Percentiles rank a stretch among this genome's conserved stretches.
phyloP scores from a whole-genome alignment of 495 filamentous ascomycete species.

The Podospora conica region DNA sequence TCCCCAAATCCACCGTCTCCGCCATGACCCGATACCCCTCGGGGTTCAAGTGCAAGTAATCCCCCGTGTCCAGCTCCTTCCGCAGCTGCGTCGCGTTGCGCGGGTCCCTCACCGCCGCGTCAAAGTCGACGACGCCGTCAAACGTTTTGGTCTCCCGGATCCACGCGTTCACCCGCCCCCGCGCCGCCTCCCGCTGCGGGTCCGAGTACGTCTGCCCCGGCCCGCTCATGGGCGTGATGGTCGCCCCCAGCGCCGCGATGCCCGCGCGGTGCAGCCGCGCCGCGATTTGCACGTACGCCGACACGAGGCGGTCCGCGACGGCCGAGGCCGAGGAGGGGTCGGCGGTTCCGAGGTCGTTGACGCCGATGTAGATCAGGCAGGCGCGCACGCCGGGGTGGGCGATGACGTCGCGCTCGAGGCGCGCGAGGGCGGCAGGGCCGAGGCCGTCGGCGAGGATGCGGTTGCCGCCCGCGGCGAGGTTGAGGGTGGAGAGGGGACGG shows the following conservation, averaged over 20 bases:
- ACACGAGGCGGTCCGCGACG: conserved; percentile 45
- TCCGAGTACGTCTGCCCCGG: conserved; percentile 40
- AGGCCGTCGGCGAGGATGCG: conserved; percentile 52
- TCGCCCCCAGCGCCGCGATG: conserved; percentile 51
- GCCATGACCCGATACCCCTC: conserved; percentile 54
- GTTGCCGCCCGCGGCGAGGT: conserved; percentile 66
- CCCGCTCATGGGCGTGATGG: conserved; percentile 56
- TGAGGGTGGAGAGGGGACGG: conserved; percentile 43
- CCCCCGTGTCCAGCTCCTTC: conserved; percentile 50
- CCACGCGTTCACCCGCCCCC: conserved; percentile 54
- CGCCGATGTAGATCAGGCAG: conserved; percentile 57
- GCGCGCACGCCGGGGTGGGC: conserved; percentile 47
- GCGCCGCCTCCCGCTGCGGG: conserved; percentile 43
- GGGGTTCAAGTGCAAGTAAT: conserved; percentile 58
- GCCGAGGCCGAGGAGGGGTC: conserved; percentile 21
- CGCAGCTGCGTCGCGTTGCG: conserved; percentile 37
- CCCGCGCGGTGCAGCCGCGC: conserved; percentile 45
- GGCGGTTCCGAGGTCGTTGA: conserved; percentile 58
- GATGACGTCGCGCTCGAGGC: conserved; percentile 56
- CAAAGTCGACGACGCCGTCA: conserved; percentile 61
- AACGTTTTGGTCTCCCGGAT: conserved; percentile 52
- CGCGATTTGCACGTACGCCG: conserved; percentile 52
- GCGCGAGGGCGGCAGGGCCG: conserved; percentile 52
- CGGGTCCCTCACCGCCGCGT: conserved; percentile 45
- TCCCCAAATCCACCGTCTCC: conserved; percentile 44